phyloP scores from a whole-genome alignment of 2,329 filamentous ascomycete species.

The Fusarium coffeatum region DNA sequence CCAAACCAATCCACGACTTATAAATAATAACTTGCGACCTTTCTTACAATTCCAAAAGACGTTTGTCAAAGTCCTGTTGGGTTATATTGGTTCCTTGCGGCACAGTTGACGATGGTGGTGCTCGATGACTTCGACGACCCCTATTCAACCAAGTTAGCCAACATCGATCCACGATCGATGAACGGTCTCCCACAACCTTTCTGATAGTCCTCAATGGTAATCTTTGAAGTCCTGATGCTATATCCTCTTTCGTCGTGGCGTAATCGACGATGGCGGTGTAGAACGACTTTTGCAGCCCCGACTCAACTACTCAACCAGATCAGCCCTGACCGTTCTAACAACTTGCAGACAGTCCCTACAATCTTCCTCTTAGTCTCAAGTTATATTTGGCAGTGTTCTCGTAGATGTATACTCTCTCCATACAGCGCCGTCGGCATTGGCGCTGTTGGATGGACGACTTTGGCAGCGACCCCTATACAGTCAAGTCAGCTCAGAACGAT shows the following conservation, averaged over 20 bases:
- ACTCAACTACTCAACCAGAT: not conserved
- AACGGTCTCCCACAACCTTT: not conserved
- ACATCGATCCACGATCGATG: not conserved
- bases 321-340: not conserved
- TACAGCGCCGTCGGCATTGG: not conserved
- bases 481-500: not conserved
- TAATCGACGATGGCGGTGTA: not conserved
- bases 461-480: constrained; percentile 12
- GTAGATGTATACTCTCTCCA: not conserved
- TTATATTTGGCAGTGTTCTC: not conserved
- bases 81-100: rapidly evolving
- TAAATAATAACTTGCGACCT: not conserved
- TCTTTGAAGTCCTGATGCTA: rapidly evolving
- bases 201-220: rapidly evolving
- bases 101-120: not conserved
- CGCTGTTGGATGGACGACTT: not conserved
- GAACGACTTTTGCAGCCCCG: not conserved
- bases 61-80: rapidly evolving
- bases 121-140: not conserved
- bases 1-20: too few species aligned
- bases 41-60: rapidly evolving
- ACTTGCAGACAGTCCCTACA: rapidly evolving
- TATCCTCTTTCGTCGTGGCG: not conserved
- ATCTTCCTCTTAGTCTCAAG: too few species aligned
- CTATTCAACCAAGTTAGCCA: not conserved